These are phyloP conservation scores for Dendrobium catenatum DNA, from an alignment of 106 monocot species.

Conservation along the genomic window DNA sequence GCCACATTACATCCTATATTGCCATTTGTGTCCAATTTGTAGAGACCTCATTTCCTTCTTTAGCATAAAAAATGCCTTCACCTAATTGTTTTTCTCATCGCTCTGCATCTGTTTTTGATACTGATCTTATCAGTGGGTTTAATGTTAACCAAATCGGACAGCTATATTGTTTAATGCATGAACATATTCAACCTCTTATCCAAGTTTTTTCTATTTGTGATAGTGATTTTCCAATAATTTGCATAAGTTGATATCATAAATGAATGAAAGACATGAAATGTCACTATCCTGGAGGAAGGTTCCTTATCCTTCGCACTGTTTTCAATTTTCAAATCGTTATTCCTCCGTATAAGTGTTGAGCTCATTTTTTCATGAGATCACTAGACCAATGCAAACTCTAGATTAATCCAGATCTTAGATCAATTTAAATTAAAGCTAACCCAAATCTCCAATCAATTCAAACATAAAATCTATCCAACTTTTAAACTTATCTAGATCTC, in stretches of 20 bases:
- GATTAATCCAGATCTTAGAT: no score
- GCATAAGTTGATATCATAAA: conserved; percentile 58
- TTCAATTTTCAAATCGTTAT: conserved; percentile 37
- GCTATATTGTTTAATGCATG: conserved; percentile 62
- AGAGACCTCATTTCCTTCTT: conserved; percentile 12
- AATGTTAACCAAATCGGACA: conserved; percentile 66
- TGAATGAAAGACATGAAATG: conserved; percentile 50
- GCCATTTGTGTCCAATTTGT: conserved; percentile 40
- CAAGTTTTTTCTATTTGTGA: conserved; percentile 66
- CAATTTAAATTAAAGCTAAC: no score
- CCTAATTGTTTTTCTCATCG: conserved; percentile 18
- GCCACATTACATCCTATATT: conserved; percentile 55
- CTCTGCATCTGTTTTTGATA: conserved; percentile 8
- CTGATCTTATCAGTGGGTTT: conserved; percentile 44
- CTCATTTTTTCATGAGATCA: no score
- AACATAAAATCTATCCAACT: no score
- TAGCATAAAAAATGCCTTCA: conserved; percentile 20
- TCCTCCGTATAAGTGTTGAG: conserved; percentile 17
- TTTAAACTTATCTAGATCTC: no score
- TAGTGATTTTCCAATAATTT: conserved; percentile 43
- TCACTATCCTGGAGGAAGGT: conserved; percentile 33
- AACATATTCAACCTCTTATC: conserved; percentile 89
- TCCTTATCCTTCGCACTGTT: conserved; percentile 44
- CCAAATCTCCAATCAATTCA: no score
- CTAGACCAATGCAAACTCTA: no score